Evolutionary conservation across 2,329 filamentous ascomycete genomes (phyloP), one percentile per base, ranked within the genome.

Genomic region (Fusarium sp.): DNA sequence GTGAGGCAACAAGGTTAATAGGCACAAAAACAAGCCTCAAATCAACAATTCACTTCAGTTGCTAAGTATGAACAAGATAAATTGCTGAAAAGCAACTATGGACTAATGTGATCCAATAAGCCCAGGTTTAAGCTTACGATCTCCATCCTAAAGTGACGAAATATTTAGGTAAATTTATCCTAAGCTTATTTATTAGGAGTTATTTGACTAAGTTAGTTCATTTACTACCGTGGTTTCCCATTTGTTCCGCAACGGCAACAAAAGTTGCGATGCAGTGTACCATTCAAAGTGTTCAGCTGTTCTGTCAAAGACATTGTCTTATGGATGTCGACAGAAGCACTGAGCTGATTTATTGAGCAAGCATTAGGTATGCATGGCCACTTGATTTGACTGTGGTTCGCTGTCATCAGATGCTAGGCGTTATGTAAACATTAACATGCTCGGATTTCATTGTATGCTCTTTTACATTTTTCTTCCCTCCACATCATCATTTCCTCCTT

Each of bases 241-340:
- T 49, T 23, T 19, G 3, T 8, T 19, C 16, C 11, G 0, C 8
- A 33, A 19, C 0, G 10, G 10, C 45, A 12, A 0, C 7, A 4
- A 15, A 49, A 5, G 10, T 23, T 10, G 3, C 14, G 10, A 4
- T 19, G 29, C 3, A 18, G 18, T 23, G 8, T 8, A 31, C 4
- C 29, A 10, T 33, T 31, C 8, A 23, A 5, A 23, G 4, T 9
- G 16, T 19, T 18, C 16, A 7, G 15, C 5, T 7, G 16, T 18
- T 49, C 8, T 11, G 8, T 14, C 29, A 19, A 33, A 33, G 14
- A 8, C 3, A 7, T 10, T 49, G 4, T 7, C 15, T 31, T 14
- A 14, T 23, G 7, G 14, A 18, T 18, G 4, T 33, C 9, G 11
- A 23, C 29, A 4, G 16, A 49, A 3, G 16, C 11, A 6, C 16